Evolutionary conservation across 371 early-diverging fungal genomes (phyloP).

Genomic region (Funneliformis caledonium): DNA sequence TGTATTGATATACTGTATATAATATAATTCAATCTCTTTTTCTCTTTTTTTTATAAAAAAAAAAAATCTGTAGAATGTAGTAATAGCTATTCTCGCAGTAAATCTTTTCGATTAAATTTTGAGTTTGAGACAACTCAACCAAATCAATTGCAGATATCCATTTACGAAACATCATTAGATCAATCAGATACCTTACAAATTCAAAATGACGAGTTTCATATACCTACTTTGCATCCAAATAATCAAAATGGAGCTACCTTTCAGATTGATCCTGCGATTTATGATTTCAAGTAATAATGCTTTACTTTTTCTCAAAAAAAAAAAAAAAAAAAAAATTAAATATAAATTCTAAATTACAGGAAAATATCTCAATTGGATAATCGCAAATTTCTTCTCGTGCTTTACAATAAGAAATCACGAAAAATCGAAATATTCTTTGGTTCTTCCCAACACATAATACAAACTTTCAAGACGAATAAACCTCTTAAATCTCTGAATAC

Average conservation of each 20-base stretch:
- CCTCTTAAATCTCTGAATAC: not conserved
- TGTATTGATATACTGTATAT: not conserved
- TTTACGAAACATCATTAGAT: slow-evolving; percentile 7
- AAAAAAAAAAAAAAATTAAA: not conserved
- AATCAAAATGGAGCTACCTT: not conserved
- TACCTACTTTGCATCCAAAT: not conserved
- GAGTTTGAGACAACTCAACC: slow-evolving; percentile 11
- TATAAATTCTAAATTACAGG: not conserved
- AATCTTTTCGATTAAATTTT: not conserved
- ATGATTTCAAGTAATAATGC: slow-evolving; percentile 28
- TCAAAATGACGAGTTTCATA: not conserved
- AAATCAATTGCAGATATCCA: not conserved
- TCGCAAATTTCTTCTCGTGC: slow-evolving; percentile 18
- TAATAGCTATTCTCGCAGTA: not conserved
- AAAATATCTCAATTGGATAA: slow-evolving; percentile 34
- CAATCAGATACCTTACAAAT: not conserved
- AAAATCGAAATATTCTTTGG: slow-evolving; percentile 24
- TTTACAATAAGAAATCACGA: slow-evolving; percentile 1
- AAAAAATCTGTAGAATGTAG: too few species aligned
- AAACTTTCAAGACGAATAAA: not conserved
- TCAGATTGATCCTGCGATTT: slow-evolving; percentile 24
- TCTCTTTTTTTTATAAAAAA: not conserved
- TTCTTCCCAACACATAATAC: not conserved
- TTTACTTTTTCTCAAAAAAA: not conserved
- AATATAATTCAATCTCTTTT: not conserved